Conservation (phyloP, 176 grass and related monocot species). For the Hyparrhenia diplandra region DNA sequence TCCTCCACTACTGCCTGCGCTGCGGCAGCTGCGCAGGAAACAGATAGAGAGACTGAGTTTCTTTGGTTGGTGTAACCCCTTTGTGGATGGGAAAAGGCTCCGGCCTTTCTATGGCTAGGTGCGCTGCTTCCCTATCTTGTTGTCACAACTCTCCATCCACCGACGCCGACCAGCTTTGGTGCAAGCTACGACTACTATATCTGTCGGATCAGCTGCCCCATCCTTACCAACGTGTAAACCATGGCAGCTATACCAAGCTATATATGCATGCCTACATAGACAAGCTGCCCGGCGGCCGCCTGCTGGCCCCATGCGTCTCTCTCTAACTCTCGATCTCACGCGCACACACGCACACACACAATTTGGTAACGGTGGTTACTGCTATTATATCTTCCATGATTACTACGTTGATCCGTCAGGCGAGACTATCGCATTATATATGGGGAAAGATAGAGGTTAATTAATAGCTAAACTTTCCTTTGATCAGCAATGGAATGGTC, state of each 20-base stretch:
- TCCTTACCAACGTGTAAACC: conserved; percentile 19
- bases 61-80: conserved; percentile 2
- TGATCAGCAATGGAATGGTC: too few relatives aligned
- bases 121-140: conserved; percentile 26
- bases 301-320: too few relatives aligned
- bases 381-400: background rate
- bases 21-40: background rate
- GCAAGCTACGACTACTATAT: background rate
- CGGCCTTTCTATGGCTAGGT: conserved; percentile 41
- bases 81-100: conserved; percentile 36
- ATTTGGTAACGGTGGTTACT: too few relatives aligned
- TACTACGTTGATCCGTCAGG: background rate
- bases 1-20: conserved; percentile 23
- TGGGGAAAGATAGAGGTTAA: too few relatives aligned
- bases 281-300: too few relatives aligned
- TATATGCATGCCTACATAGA: background rate
- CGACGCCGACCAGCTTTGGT: background rate
- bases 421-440: background rate
- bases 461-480: too few relatives aligned
- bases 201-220: background rate
- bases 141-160: conserved; percentile 13
- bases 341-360: background rate
- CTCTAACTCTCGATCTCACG: too few relatives aligned
- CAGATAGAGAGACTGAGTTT: background rate
- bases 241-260: background rate